Evolutionary conservation across 1,284 basidiomycete genomes (phyloP).

Genomic region (Cutaneotrichosporon sp.): DNA sequence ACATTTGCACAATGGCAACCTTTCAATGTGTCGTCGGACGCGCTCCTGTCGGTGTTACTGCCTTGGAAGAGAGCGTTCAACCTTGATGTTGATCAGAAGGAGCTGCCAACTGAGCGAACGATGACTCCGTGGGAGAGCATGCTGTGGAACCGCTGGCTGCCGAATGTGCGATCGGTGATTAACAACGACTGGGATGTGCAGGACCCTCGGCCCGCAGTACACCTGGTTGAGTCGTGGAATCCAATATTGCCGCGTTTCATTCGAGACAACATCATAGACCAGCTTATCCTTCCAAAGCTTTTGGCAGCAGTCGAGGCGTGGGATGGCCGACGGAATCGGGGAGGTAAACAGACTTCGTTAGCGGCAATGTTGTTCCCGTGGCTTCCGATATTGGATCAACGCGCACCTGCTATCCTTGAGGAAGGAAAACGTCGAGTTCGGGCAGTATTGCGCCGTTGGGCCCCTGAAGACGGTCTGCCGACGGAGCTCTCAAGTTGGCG

Average conservation of each 20-base stretch:
- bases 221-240: constrained; percentile 82
- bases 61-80: constrained; percentile 44
- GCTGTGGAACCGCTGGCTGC: constrained; percentile 91
- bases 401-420: constrained; percentile 71
- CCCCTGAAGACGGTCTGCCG: constrained; percentile 66
- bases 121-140: constrained; percentile 97
- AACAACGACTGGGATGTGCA: constrained; percentile 88
- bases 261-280: constrained; percentile 89
- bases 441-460: constrained; percentile 71
- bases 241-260: constrained; percentile 83
- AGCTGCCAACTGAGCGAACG: constrained; percentile 22
- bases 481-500: constrained; percentile 69
- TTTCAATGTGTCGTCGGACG: constrained; percentile 34
- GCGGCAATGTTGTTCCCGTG: constrained; percentile 89
- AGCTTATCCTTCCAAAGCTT: constrained; percentile 89
- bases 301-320: constrained; percentile 77
- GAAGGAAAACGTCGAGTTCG: constrained; percentile 82
- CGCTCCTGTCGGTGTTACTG: constrained; percentile 38
- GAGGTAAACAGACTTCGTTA: constrained; percentile 51
- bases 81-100: constrained; percentile 11
- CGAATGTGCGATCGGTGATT: constrained; percentile 80
- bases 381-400: constrained; percentile 77
- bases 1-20: constrained; percentile 39
- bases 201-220: constrained; percentile 67
- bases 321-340: constrained; percentile 52